Conservation (phyloP, 2,329 filamentous ascomycete species). For the Capronia coronata region DNA sequence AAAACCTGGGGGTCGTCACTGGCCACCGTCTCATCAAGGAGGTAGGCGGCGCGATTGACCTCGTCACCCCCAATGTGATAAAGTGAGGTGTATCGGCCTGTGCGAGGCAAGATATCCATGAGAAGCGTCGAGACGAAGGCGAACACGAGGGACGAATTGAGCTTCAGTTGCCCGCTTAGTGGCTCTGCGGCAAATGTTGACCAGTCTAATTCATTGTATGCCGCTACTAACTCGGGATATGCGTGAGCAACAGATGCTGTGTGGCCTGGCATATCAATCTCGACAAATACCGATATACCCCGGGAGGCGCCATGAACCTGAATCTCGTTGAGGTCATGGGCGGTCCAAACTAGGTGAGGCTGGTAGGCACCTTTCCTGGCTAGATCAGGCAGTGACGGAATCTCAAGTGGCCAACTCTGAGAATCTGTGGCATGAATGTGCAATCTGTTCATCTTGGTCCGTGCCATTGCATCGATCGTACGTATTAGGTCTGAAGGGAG, state of each 20-base stretch:
- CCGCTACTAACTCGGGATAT: constrained; percentile 66
- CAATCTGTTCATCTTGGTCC: constrained; percentile 52
- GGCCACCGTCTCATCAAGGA: constrained; percentile 63
- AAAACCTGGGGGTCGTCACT: constrained; percentile 61
- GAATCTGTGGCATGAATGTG: constrained; percentile 53
- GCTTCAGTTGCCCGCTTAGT: constrained; percentile 60
- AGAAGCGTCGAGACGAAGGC: constrained; percentile 66
- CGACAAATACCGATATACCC: constrained; percentile 65
- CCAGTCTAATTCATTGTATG: constrained; percentile 51
- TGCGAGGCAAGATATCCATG: constrained; percentile 67
- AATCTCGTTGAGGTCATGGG: constrained; percentile 57
- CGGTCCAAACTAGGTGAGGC: constrained; percentile 59
- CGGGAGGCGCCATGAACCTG: constrained; percentile 64
- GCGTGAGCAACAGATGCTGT: constrained; percentile 61
- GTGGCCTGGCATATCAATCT: constrained; percentile 78
- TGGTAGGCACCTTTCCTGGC: constrained; percentile 68
- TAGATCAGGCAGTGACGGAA: constrained; percentile 66
- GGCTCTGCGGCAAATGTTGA: constrained; percentile 49
- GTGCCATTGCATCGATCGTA: constrained; percentile 66
- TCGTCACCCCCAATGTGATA: constrained; percentile 89
- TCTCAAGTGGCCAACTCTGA: constrained; percentile 64
- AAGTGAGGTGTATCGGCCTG: constrained; percentile 62
- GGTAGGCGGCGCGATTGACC: constrained; percentile 69
- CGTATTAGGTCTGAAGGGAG: constrained; percentile 61
- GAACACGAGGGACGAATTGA: constrained; percentile 66